Evolutionary conservation across 306 rosid genomes (phyloP).

Genomic region (Purshia tridentata): DNA sequence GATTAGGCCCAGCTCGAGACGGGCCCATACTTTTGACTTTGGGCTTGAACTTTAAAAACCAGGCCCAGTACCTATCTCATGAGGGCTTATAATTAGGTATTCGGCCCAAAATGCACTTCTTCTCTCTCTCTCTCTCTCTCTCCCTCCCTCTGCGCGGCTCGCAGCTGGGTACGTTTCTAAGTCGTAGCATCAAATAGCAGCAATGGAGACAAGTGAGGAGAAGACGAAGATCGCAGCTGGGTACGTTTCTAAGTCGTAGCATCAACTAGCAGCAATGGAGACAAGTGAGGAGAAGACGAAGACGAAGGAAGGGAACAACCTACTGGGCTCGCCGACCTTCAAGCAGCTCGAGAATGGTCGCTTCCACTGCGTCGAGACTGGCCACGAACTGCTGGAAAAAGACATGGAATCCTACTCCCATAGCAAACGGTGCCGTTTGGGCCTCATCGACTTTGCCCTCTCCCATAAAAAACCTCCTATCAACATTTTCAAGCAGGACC

Average conservation of each 20-base stretch:
- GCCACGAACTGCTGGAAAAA: constrained; percentile 68
- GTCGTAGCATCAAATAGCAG: not conserved
- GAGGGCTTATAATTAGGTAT: not conserved
- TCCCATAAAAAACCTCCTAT: constrained; percentile 66
- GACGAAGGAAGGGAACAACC: constrained; percentile 63
- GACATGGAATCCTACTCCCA: constrained; percentile 64
- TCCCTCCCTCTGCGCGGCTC: too few relatives aligned
- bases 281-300: constrained; percentile 28
- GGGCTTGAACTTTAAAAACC: not conserved
- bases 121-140: not conserved
- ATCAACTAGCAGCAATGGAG: constrained; percentile 38
- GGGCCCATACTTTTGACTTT: not conserved
- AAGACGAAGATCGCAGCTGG: not conserved
- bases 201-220: constrained; percentile 45
- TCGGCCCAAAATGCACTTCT: not conserved
- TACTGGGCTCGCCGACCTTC: constrained; percentile 78
- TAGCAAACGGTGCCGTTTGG: constrained; percentile 85
- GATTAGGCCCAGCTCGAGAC: not conserved
- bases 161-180: not conserved
- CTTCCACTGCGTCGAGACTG: constrained; percentile 76
- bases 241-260: not conserved
- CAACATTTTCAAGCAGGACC: constrained; percentile 76
- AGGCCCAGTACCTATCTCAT: not conserved
- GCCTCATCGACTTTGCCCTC: constrained; percentile 71
- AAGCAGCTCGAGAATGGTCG: constrained; percentile 68